phyloP scores from a whole-genome alignment of 768 basidiomycete species.

The Boletus rubroflammeus region DNA sequence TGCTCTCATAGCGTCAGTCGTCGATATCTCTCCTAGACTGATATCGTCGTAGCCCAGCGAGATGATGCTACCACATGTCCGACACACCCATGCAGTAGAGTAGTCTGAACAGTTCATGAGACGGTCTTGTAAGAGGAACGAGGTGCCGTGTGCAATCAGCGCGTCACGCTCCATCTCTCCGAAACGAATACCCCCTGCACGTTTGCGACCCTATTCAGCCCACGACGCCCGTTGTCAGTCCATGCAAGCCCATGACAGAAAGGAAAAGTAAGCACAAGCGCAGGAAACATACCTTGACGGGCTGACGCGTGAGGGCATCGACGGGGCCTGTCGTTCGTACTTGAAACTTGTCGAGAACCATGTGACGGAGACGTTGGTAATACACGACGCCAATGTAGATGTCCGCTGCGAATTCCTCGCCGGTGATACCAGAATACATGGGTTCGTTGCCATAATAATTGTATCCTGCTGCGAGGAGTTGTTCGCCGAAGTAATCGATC shows the following conservation, averaged over 20 bases:
- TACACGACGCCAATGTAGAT: constrained; percentile 99
- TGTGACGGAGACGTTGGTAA: constrained; percentile 97
- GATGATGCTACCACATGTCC: constrained; percentile 92
- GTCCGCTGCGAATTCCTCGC: constrained; percentile 96
- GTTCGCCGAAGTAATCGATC: constrained; percentile 94
- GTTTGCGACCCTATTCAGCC: constrained; percentile 82
- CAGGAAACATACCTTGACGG: constrained; percentile 73
- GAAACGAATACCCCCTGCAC: constrained; percentile 97
- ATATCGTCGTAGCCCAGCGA: constrained; percentile 94
- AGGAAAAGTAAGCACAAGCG: not conserved
- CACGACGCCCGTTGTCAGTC: constrained; percentile 4
- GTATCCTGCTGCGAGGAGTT: constrained; percentile 90
- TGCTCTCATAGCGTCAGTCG: constrained; percentile 48
- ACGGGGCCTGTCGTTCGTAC: constrained; percentile 98
- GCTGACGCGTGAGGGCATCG: constrained; percentile 92
- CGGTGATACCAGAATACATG: constrained; percentile 99
- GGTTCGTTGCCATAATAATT: constrained; percentile 99
- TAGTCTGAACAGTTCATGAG: constrained; percentile 99
- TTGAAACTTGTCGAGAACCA: constrained; percentile 99
- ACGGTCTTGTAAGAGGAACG: constrained; percentile 96
- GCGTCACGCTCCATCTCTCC: constrained; percentile 99
- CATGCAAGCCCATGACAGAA: not conserved
- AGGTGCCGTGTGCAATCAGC: constrained; percentile 96
- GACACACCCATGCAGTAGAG: constrained; percentile 98
- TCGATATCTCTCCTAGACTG: constrained; percentile 59